Evolutionary conservation across 169 alveolate genomes (phyloP), one percentile per base, ranked within the genome.

Genomic region (Ichthyophthirius multifiliis): DNA sequence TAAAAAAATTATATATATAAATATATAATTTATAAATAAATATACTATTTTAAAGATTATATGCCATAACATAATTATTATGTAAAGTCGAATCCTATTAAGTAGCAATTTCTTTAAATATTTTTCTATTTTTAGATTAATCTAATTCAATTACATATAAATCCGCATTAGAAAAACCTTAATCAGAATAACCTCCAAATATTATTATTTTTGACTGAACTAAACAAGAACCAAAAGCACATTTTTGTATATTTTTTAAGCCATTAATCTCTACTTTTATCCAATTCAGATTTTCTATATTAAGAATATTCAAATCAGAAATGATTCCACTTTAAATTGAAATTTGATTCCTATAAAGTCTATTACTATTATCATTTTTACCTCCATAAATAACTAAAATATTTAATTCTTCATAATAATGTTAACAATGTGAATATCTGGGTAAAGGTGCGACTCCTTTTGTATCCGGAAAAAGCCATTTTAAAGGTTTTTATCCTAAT

Each of bases 371-470:
- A 18, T 92, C 96, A 86, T 92, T 92, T 79, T 91, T 85, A 10
- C 96, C 96, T 43, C 96, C 96, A 84, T 88, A 86, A 32, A 92
- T 83, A 10, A 92, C 83, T 15, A 88, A 62, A 7, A 82, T 76
- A 84, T 88, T 87, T 44, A 84, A 65, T 48, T 84, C 75, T 46
- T 83, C 92, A 83, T 67, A 83, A 75, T 74, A 92, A 64, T 87
- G 86, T 89, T 89, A 83, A 4, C 87, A 48, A 65, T 89, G 92
- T 39, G 77, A 84, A 80, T 89, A 92, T 77, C 96, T 76, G 7
- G 94, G 89, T 0, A 71, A 41, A 2, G 96, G 96, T 6, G 87
- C 77, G 15, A 30, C 46, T 9, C 96, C 94, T 62, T 85, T 84
- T 2, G 89, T 80, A 6, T 85, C 85, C 2, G 93, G 89, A 64